phyloP scores from a whole-genome alignment of 148 eudicot species.

The Vaccinium vitisidaea region DNA sequence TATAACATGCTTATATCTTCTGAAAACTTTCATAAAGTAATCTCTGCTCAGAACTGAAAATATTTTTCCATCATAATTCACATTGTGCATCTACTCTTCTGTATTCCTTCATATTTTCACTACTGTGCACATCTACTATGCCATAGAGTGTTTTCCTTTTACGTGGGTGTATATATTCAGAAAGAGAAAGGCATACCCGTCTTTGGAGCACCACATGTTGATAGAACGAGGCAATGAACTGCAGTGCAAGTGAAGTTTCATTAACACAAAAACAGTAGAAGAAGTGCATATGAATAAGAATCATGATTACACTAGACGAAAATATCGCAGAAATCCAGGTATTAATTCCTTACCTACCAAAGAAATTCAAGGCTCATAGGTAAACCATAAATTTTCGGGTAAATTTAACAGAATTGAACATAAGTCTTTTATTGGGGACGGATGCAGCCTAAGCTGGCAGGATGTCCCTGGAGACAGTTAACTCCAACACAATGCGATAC shows the following conservation, averaged over 20 bases:
- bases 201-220: slow-evolving; percentile 95
- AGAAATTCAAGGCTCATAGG: not conserved
- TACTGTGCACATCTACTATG: not conserved
- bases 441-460: too few relatives aligned
- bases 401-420: not conserved
- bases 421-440: too few relatives aligned
- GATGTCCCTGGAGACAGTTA: too few relatives aligned
- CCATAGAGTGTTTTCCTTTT: not conserved
- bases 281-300: not conserved
- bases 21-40: not conserved
- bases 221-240: slow-evolving; percentile 93
- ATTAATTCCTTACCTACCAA: not conserved
- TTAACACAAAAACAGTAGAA: not conserved
- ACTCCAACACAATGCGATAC: not conserved
- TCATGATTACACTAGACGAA: not conserved
- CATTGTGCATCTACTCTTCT: not conserved
- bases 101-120: too few relatives aligned
- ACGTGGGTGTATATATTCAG: not conserved
- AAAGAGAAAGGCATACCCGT: slow-evolving; percentile 53
- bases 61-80: not conserved
- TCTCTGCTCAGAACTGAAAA: not conserved
- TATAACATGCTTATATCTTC: not conserved
- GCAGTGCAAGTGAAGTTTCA: slow-evolving; percentile 28
- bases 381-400: not conserved
- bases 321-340: not conserved